phyloP scores from a whole-genome alignment of 2,329 filamentous ascomycete species.

The Pseudopithomyces chartarum region DNA sequence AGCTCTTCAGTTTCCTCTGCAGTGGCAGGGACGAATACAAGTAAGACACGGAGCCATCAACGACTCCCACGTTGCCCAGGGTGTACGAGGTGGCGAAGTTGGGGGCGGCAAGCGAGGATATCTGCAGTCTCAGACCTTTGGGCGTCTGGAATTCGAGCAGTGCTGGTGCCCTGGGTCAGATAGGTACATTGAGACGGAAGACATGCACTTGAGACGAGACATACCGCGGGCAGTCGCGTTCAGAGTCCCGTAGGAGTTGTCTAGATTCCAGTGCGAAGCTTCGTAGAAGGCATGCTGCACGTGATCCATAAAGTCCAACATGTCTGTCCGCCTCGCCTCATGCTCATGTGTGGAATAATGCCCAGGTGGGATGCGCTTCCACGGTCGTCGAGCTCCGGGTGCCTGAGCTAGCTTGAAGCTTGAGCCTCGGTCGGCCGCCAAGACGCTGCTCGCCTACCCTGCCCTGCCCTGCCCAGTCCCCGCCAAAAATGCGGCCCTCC shows the following conservation, averaged over 20 bases:
- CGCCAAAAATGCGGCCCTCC: slow-evolving; percentile 28
- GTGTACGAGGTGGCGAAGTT: slow-evolving; percentile 96
- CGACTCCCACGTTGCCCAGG: slow-evolving; percentile 83
- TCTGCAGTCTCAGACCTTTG: slow-evolving; percentile 78
- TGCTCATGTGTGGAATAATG: slow-evolving; percentile 14
- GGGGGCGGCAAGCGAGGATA: slow-evolving; percentile 88
- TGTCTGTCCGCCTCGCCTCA: slow-evolving; percentile 51
- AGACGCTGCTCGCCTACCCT: slow-evolving; percentile 31
- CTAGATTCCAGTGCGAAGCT: slow-evolving; percentile 84
- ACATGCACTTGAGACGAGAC: slow-evolving; percentile 25
- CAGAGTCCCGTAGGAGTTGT: slow-evolving; percentile 88
- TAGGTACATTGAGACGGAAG: slow-evolving; percentile 8
- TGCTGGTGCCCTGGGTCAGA: slow-evolving; percentile 55
- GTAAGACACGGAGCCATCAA: slow-evolving; percentile 97
- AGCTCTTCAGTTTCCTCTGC: slow-evolving; percentile 69
- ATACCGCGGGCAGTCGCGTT: slow-evolving; percentile 82
- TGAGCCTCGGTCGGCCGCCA: slow-evolving; percentile 35
- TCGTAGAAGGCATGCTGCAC: slow-evolving; percentile 89
- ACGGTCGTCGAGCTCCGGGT: background rate
- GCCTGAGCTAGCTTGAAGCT: slow-evolving; percentile 5
- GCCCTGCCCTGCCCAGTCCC: slow-evolving; percentile 42
- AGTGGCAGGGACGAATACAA: slow-evolving; percentile 89
- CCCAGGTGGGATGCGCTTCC: no score
- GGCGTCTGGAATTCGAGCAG: slow-evolving; percentile 89
- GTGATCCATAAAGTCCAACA: slow-evolving; percentile 98